A percentile compares a stretch with the other conserved stretches of the same genome.
These are phyloP conservation scores for Candida verbasci DNA, from an alignment of 805 yeast genomes.

Conservation along the genomic window DNA sequence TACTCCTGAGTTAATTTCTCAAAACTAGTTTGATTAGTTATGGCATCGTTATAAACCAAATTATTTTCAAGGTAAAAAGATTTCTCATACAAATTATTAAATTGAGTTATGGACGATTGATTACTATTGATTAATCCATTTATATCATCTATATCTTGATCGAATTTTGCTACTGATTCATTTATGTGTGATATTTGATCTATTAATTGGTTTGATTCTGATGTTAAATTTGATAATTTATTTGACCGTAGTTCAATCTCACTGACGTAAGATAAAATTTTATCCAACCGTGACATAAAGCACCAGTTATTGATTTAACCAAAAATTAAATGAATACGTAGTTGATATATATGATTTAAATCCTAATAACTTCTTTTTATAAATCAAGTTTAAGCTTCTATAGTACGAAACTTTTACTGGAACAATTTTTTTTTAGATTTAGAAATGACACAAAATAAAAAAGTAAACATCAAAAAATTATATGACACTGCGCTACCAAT, in stretches of 20 bases:
- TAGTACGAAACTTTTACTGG: too few species aligned
- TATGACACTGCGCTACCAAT: neutral
- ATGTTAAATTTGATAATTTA: slow-evolving; percentile 16
- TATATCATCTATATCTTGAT: slow-evolving; percentile 25
- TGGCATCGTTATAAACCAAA: slow-evolving; percentile 24
- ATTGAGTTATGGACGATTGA: slow-evolving; percentile 17
- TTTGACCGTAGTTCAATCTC: slow-evolving; percentile 25
- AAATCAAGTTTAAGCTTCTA: too few species aligned
- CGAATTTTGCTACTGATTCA: slow-evolving; percentile 17
- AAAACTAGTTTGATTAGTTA: slow-evolving; percentile 26
- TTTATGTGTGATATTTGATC: slow-evolving; percentile 14
- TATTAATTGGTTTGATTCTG: slow-evolving; percentile 21
- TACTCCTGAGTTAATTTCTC: slow-evolving; percentile 27
- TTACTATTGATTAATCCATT: slow-evolving; percentile 20
- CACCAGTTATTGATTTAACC: too few species aligned
- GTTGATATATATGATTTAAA: too few species aligned
- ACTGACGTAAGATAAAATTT: slow-evolving; percentile 21
- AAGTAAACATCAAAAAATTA: neutral
- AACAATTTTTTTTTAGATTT: too few species aligned
- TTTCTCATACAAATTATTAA: slow-evolving; percentile 28
- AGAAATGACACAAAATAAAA: neutral
- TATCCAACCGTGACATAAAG: slow-evolving; percentile 7
- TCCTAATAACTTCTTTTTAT: too few species aligned
- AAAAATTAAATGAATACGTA: too few species aligned
- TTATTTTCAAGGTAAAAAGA: slow-evolving; percentile 31